Conservation (phyloP, 1,284 basidiomycete genomes). For the Pyrrhoderma lamaoense region DNA sequence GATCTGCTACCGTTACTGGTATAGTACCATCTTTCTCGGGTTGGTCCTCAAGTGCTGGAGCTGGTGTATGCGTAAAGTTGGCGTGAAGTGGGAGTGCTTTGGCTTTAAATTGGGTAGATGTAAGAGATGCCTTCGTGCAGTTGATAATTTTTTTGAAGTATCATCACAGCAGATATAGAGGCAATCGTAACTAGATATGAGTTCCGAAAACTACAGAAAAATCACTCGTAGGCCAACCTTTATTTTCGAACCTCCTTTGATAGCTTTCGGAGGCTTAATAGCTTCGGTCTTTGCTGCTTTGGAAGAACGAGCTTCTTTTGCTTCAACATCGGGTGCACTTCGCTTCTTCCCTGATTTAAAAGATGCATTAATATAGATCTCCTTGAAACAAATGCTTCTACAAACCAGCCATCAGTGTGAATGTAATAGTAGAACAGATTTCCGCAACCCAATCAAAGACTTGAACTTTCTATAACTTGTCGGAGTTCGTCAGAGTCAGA, state of each 20-base stretch:
- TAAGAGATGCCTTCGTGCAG: conserved; percentile 37
- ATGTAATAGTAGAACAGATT: background rate
- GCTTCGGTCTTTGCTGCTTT: conserved; percentile 43
- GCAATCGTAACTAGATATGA: too few relatives aligned
- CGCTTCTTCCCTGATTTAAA: conserved; percentile 15
- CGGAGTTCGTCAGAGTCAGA: too few relatives aligned
- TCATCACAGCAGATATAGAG: too few relatives aligned
- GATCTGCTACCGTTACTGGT: conserved; percentile 38
- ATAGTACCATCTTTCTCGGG: conserved; percentile 32
- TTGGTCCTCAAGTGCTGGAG: conserved; percentile 28
- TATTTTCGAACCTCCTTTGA: conserved; percentile 14
- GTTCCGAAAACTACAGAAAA: too few relatives aligned
- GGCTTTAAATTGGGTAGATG: conserved; percentile 49
- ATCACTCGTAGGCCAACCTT: too few relatives aligned
- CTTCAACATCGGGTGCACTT: conserved; percentile 22
- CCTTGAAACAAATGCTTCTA: background rate
- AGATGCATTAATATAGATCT: background rate
- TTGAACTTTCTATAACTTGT: background rate
- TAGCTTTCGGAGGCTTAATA: conserved; percentile 19
- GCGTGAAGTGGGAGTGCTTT: conserved; percentile 62
- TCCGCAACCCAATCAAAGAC: background rate
- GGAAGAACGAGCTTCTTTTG: conserved; percentile 36
- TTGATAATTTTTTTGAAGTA: too few relatives aligned
- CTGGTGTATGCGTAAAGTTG: conserved; percentile 61
- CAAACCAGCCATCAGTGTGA: background rate